A percentile compares a stretch with the other conserved stretches of the same genome.
phyloP scores from a whole-genome alignment of 73 alveolate species.

The Tetrahymena elliotti region DNA sequence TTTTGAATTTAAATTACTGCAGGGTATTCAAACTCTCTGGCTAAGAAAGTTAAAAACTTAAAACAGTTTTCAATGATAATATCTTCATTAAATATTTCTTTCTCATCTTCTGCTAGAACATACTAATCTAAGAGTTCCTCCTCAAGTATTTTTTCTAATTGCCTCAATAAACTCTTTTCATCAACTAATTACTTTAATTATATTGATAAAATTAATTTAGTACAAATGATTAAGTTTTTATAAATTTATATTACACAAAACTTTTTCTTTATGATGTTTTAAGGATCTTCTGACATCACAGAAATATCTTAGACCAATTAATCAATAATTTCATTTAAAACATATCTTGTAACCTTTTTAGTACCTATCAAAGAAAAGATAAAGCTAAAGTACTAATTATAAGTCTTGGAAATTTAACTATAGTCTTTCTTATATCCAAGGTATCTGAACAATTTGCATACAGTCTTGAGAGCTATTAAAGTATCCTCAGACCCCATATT shows the following conservation, averaged over 20 bases:
- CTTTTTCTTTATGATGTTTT: background rate
- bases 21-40: background rate
- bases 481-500: background rate
- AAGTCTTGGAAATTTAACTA: background rate
- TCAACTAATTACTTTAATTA: background rate
- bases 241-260: background rate
- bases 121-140: background rate
- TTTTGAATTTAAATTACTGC: background rate
- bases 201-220: background rate
- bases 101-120: background rate
- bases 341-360: background rate
- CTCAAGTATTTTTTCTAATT: background rate
- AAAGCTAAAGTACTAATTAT: background rate
- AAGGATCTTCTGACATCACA: background rate
- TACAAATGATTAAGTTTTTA: background rate
- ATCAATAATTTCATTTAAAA: background rate
- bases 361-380: background rate
- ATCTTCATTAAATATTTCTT: background rate
- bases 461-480: background rate
- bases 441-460: background rate
- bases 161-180: background rate
- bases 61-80: background rate
- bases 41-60: background rate
- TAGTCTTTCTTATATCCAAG: background rate
- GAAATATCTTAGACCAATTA: background rate